phyloP scores from a whole-genome alignment of 2,329 filamentous ascomycete genomes.

The Fusarium neocosmosporiellum region DNA sequence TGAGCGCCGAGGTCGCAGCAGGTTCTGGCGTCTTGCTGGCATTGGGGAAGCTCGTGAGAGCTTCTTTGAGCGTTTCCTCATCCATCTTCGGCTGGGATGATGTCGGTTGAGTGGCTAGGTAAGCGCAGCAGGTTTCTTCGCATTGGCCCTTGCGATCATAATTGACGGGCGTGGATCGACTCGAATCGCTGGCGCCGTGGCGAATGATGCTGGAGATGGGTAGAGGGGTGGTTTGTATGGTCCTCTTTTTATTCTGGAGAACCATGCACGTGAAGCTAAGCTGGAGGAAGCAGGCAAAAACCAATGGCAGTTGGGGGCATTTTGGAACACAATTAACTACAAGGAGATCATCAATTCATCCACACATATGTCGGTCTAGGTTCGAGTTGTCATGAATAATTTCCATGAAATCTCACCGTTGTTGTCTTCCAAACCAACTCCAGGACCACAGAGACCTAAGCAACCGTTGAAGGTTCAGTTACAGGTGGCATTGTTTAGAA shows the following conservation, averaged over 20 bases:
- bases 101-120: slow-evolving; percentile 17
- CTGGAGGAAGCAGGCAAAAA: background rate
- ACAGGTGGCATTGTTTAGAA: background rate
- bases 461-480: background rate
- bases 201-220: background rate
- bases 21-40: slow-evolving; percentile 48
- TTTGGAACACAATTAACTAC: background rate
- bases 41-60: slow-evolving; percentile 34
- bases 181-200: background rate
- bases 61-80: slow-evolving; percentile 30
- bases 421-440: background rate
- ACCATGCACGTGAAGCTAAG: slow-evolving; percentile 25
- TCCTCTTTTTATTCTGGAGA: slow-evolving; percentile 28
- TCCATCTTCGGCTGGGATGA: slow-evolving; percentile 21
- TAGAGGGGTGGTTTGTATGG: background rate
- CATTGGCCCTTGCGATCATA: slow-evolving; percentile 9
- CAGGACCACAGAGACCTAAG: background rate
- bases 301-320: background rate
- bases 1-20: slow-evolving; percentile 51
- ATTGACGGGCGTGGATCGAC: background rate
- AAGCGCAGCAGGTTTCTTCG: background rate
- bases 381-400: background rate
- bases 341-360: background rate
- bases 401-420: background rate
- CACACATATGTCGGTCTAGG: background rate